Conservation (phyloP, 1,139 yeast species). For the Pichia sp. region DNA sequence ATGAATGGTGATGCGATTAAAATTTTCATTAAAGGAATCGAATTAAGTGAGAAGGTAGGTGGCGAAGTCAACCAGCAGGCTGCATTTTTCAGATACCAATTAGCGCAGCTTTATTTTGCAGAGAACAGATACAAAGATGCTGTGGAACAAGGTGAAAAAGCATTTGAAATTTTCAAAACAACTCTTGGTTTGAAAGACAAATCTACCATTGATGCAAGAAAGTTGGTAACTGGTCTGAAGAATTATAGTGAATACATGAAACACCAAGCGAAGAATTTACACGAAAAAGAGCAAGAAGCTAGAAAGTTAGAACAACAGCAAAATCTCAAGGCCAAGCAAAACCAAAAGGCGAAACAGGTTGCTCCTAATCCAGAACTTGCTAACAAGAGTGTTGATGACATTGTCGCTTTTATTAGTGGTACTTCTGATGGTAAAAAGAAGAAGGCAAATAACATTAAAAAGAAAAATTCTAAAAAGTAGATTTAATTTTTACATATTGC, state of each 20-base stretch:
- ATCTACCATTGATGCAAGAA: conserved; percentile 56
- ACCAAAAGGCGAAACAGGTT: conserved; percentile 30
- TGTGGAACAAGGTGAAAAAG: conserved; percentile 42
- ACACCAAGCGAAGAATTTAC: conserved; percentile 20
- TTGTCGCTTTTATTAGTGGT: conserved; percentile 62
- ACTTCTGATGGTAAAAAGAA: conserved; percentile 26
- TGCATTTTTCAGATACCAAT: conserved; percentile 57
- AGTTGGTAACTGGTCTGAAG: conserved; percentile 50
- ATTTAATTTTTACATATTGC: conserved; percentile 1
- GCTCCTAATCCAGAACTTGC: conserved; percentile 51
- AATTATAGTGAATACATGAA: conserved; percentile 31
- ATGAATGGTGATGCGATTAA: conserved; percentile 41
- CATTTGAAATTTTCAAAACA: conserved; percentile 49
- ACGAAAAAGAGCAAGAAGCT: conserved; percentile 16
- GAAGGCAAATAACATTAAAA: conserved; percentile 26
- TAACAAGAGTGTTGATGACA: conserved; percentile 58
- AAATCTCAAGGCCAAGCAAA: conserved; percentile 20
- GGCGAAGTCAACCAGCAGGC: conserved; percentile 56
- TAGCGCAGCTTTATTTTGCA: conserved; percentile 57
- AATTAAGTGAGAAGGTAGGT: conserved; percentile 28
- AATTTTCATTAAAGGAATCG: conserved; percentile 45
- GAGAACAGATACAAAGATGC: conserved; percentile 51
- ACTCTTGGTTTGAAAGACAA: conserved; percentile 58
- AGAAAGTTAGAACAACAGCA: conserved; percentile 29
- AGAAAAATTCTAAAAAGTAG: conserved; percentile 28